These are phyloP conservation scores for Coprinopsis strossmayeri DNA, from an alignment of 768 basidiomycete species.

Conservation along the genomic window DNA sequence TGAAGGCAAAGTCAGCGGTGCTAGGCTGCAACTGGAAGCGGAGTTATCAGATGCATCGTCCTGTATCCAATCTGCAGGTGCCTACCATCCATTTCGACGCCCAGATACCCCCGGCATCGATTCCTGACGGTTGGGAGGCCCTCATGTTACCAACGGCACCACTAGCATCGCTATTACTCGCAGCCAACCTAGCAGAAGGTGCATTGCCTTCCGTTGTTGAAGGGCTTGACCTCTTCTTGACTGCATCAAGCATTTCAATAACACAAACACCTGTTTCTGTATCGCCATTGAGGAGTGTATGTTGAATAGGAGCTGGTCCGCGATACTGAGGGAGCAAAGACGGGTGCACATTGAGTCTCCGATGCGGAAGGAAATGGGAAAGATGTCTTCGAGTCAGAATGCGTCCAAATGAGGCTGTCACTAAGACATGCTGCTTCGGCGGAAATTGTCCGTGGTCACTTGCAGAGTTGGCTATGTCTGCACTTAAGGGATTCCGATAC, in stretches of 20 bases:
- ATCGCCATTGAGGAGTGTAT: constrained; percentile 63
- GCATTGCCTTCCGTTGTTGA: not conserved
- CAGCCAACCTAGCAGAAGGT: no score
- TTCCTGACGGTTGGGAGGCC: constrained; percentile 41
- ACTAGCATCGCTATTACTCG: no score
- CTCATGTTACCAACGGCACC: not conserved
- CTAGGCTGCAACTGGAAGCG: constrained; percentile 48
- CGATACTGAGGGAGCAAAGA: constrained; percentile 82
- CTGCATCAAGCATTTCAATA: constrained; percentile 59
- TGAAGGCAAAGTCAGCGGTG: constrained; percentile 41
- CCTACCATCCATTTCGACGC: constrained; percentile 49
- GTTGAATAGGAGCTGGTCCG: constrained; percentile 91
- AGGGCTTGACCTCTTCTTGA: constrained; percentile 8
- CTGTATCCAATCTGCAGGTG: no score
- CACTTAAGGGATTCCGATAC: not conserved
- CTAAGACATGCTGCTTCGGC: constrained; percentile 45
- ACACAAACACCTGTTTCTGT: constrained; percentile 74
- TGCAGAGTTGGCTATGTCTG: not conserved
- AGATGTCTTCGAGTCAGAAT: constrained; percentile 66
- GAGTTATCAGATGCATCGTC: no score
- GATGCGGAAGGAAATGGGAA: constrained; percentile 46
- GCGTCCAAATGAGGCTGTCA: constrained; percentile 90
- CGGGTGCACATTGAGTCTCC: constrained; percentile 83
- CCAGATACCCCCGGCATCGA: constrained; percentile 77
- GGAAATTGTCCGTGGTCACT: constrained; percentile 18